Conservation (phyloP, 2,329 filamentous ascomycete genomes). For the Sporothrix sp. region DNA sequence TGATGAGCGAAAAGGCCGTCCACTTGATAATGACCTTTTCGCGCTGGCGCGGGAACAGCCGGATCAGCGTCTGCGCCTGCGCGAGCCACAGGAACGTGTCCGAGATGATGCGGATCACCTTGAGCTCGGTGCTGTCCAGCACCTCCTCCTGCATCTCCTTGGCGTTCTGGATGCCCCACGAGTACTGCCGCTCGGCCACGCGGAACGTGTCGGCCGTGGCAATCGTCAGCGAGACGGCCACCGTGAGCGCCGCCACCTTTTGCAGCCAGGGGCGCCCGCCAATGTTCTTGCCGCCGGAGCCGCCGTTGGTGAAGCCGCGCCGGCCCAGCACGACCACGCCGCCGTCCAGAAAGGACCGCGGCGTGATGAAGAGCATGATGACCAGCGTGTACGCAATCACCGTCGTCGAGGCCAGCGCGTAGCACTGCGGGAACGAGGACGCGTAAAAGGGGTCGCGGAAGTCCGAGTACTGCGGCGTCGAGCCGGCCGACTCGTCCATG, state of each 20-base stretch:
- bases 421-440: conserved; percentile 85
- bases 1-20: conserved; percentile 90
- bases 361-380: conserved; percentile 87
- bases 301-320: conserved; percentile 76
- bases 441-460: conserved; percentile 84
- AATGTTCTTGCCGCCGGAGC: conserved; percentile 69
- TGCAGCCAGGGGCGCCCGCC: conserved; percentile 92
- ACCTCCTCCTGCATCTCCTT: conserved; percentile 65
- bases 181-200: conserved; percentile 74
- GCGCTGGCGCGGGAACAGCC: conserved; percentile 88
- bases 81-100: conserved; percentile 96
- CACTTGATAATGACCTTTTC: conserved; percentile 99
- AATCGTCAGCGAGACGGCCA: conserved; percentile 80
- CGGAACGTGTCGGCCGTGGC: conserved; percentile 85
- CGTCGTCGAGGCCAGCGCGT: conserved; percentile 83
- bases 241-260: conserved; percentile 64
- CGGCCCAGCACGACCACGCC: conserved; percentile 72
- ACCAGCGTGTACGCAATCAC: conserved; percentile 87
- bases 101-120: conserved; percentile 84
- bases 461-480: conserved; percentile 45
- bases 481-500: conserved; percentile 21
- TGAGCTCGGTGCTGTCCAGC: conserved; percentile 74
- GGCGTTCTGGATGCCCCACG: conserved; percentile 69
- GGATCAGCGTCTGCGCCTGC: conserved; percentile 91
- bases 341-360: conserved; percentile 84